Evolutionary conservation across 1,139 yeast species (phyloP), one percentile per base, ranked within the genome.

Genomic region (Hyphopichia burtonii): DNA sequence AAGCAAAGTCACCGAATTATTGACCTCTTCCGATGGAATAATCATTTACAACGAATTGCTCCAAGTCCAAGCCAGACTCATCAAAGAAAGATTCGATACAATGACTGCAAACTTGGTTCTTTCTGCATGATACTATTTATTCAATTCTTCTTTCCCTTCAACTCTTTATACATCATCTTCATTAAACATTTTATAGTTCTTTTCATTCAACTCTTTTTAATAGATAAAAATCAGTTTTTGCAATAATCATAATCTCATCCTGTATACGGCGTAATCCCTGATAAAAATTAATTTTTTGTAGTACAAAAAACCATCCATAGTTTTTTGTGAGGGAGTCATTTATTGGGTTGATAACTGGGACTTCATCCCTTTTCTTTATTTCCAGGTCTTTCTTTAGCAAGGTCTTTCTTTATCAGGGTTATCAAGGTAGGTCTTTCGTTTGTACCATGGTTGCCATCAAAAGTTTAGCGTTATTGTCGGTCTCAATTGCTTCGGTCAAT

Each of bases 21-120:
- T 71, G 43, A 65, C 68, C 30, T 55, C 59, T 5, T 63, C 66
- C 1, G 69, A 71, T 6, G 82, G 82, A 6, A 59, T 66, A 11
- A 80, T 71, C 25, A 60, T 88, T n/a, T 86, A 80, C 50, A 77
- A 80, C 37, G 97, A 91, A 58, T 61, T 91, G 37, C 65, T 85
- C 42, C 68, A 74, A 41, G 79, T 90, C 36, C 82, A 85, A 31
- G 69, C 86, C 46, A 78, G 82, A 41, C 64, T 90, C 46, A 74
- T 83, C 27, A 81, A 84, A 46, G 93, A 83, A 55, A 70, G 97
- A 48, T 85, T 86, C 54, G 89, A 82, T 50, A 78, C 84, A 35
- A 68, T 85, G 56, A 75, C 89, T 3, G 86, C 89, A 2, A 84
- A 83, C 54, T 74, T 86, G 32, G 70, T 86, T 35, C 78, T 86